Percentiles rank a stretch among this genome's conserved stretches.
Evolutionary conservation across 768 basidiomycete genomes (phyloP).

Genomic region (Xerocomellus chrysenteron): DNA sequence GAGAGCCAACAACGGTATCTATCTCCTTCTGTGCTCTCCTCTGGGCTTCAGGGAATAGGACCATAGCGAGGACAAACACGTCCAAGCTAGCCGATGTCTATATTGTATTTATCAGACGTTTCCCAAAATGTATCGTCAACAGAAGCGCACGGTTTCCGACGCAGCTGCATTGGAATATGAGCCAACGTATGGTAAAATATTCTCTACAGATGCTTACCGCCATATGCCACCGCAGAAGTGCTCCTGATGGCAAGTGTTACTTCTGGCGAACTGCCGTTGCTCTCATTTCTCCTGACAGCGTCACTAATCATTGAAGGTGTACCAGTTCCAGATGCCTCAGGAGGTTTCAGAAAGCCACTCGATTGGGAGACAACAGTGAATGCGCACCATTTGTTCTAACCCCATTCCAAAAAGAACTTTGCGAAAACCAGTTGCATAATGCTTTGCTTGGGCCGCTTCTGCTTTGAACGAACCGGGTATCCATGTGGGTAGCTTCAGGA

Average conservation of each 20-base stretch:
- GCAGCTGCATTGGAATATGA: conserved; percentile 19
- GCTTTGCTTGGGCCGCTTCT: conserved; percentile 15
- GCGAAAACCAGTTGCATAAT: conserved; percentile 19
- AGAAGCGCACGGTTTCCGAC: conserved; percentile 26
- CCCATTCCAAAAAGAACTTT: conserved; percentile 23
- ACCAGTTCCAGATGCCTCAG: conserved; percentile 16
- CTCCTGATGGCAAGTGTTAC: conserved; percentile 20
- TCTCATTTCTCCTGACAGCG: conserved; percentile 20
- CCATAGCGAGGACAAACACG: conserved; percentile 30
- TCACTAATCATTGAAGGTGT: conserved; percentile 23
- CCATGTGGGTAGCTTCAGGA: conserved; percentile 26
- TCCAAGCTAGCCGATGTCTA: conserved; percentile 23
- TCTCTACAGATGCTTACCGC: conserved; percentile 9
- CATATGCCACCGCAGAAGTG: conserved; percentile 25
- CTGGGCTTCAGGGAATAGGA: conserved; percentile 26
- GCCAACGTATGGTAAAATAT: background rate
- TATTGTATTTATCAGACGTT: background rate
- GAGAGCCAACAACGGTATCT: conserved; percentile 19
- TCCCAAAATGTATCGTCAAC: background rate
- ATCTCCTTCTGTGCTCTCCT: conserved; percentile 26
- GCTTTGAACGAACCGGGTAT: conserved; percentile 24
- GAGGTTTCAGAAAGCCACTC: background rate
- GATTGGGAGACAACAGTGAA: background rate
- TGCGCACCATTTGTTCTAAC: conserved; percentile 21
- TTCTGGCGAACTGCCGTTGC: conserved; percentile 17